Conservation (phyloP, 2,329 filamentous ascomycete species). For the Sordariomycetes sp. region DNA sequence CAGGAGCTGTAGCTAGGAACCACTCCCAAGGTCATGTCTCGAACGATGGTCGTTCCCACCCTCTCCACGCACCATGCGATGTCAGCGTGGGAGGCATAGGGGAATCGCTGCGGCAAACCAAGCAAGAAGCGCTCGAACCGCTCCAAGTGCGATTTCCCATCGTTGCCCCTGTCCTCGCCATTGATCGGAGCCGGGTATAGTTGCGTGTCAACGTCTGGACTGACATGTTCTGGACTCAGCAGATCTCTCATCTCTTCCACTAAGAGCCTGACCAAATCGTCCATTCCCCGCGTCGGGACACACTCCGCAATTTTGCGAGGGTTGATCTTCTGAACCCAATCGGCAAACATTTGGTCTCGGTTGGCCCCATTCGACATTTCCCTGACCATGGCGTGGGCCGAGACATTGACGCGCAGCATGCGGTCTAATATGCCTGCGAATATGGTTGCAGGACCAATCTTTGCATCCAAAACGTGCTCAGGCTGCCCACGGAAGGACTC, state of each 20-base stretch:
- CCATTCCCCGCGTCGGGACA: slow-evolving; percentile 54
- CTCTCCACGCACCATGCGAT: slow-evolving; percentile 70
- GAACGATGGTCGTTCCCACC: slow-evolving; percentile 66
- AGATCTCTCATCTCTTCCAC: slow-evolving; percentile 61
- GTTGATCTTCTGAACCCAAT: slow-evolving; percentile 67
- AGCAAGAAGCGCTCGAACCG: slow-evolving; percentile 68
- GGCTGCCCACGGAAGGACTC: slow-evolving; percentile 82
- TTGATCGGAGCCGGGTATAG: not conserved
- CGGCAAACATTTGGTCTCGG: slow-evolving; percentile 89
- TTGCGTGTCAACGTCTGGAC: not conserved
- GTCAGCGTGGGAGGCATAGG: slow-evolving; percentile 62
- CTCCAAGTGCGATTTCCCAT: slow-evolving; percentile 39
- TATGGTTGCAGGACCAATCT: slow-evolving; percentile 77
- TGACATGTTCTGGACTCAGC: slow-evolving; percentile 36
- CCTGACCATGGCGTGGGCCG: slow-evolving; percentile 87
- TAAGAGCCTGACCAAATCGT: slow-evolving; percentile 54
- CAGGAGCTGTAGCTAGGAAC: slow-evolving; percentile 80
- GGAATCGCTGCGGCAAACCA: slow-evolving; percentile 60
- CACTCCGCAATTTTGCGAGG: slow-evolving; percentile 55
- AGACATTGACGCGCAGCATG: slow-evolving; percentile 82
- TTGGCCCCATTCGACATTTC: slow-evolving; percentile 85
- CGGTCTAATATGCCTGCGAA: slow-evolving; percentile 83
- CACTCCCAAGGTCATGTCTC: slow-evolving; percentile 71
- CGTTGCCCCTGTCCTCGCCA: not conserved
- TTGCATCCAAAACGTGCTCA: slow-evolving; percentile 75